A percentile compares a stretch with the other conserved stretches of the same genome.
Conservation (phyloP, 768 basidiomycete genomes). For the Podaxis mareebaensis region DNA sequence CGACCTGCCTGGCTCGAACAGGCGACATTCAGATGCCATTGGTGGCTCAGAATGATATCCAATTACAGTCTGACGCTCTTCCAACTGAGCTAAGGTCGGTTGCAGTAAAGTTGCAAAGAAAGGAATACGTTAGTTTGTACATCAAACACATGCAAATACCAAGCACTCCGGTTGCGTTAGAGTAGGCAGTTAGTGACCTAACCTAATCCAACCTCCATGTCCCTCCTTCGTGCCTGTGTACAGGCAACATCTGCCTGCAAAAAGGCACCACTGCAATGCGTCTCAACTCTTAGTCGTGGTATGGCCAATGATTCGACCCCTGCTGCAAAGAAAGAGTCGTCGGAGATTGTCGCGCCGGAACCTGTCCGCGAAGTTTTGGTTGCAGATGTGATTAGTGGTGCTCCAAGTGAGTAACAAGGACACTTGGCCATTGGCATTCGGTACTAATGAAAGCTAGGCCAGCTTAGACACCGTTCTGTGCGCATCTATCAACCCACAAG, state of each 20-base stretch:
- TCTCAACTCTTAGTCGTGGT: constrained; percentile 26
- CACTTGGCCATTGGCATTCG: too few species aligned
- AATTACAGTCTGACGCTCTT: not conserved
- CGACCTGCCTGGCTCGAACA: constrained; percentile 60
- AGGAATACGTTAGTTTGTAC: too few species aligned
- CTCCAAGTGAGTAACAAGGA: constrained; percentile 59
- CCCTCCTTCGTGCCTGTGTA: constrained; percentile 50
- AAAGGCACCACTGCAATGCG: constrained; percentile 21
- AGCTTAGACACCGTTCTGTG: constrained; percentile 84
- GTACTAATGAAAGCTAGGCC: constrained; percentile 42
- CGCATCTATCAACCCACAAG: constrained; percentile 92
- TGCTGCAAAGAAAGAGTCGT: constrained; percentile 28
- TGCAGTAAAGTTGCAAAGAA: accelerated
- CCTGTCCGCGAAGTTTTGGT: constrained; percentile 65
- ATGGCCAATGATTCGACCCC: constrained; percentile 31
- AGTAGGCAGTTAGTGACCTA: not conserved
- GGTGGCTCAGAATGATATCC: not conserved
- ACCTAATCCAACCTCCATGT: constrained; percentile 40
- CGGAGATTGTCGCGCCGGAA: constrained; percentile 33
- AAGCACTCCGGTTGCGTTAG: constrained; percentile 15
- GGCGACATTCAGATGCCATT: constrained; percentile 40
- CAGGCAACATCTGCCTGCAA: constrained; percentile 30
- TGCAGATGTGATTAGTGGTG: constrained; percentile 84
- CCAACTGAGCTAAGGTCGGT: not conserved
- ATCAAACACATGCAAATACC: constrained; percentile 17